These are phyloP conservation scores for Pythium scleroteichum DNA, from an alignment of 352 stramenopile species.

Conservation along the genomic window DNA sequence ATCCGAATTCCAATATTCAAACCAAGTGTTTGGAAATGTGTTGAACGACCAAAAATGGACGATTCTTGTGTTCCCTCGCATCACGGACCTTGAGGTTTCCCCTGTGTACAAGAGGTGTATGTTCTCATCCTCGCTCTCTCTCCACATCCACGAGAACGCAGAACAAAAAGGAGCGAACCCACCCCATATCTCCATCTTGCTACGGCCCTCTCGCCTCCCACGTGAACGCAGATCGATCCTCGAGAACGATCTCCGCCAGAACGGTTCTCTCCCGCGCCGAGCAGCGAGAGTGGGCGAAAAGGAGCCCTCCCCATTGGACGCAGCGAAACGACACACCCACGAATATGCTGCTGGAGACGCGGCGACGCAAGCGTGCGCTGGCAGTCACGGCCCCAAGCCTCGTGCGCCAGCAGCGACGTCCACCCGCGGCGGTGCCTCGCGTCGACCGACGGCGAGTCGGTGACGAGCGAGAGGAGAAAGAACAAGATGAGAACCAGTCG, in stretches of 20 bases:
- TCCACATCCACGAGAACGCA: not conserved
- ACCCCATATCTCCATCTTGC: not conserved
- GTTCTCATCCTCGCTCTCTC: not conserved
- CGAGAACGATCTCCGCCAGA: not conserved
- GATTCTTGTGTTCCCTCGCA: not conserved
- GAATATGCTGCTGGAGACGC: not conserved
- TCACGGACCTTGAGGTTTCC: not conserved
- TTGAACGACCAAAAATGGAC: not conserved
- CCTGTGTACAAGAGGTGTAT: not conserved
- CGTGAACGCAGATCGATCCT: not conserved
- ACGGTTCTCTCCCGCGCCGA: too few relatives aligned
- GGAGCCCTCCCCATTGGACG: too few relatives aligned
- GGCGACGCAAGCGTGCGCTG: not conserved
- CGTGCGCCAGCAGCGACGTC: not conserved
- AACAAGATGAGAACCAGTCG: too few relatives aligned
- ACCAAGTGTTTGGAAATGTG: too few relatives aligned
- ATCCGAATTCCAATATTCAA: not conserved
- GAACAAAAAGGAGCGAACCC: not conserved
- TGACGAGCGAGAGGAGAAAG: too few relatives aligned
- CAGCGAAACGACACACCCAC: too few relatives aligned
- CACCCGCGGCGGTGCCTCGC: too few relatives aligned
- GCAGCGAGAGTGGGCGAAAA: too few relatives aligned
- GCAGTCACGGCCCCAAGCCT: not conserved
- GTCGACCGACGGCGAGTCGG: too few relatives aligned
- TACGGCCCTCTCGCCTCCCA: too few relatives aligned